A percentile compares a stretch with the other conserved stretches of the same genome.
These are phyloP conservation scores for Hygrocybe punicea DNA, from an alignment of 768 basidiomycete genomes.

Conservation along the genomic window DNA sequence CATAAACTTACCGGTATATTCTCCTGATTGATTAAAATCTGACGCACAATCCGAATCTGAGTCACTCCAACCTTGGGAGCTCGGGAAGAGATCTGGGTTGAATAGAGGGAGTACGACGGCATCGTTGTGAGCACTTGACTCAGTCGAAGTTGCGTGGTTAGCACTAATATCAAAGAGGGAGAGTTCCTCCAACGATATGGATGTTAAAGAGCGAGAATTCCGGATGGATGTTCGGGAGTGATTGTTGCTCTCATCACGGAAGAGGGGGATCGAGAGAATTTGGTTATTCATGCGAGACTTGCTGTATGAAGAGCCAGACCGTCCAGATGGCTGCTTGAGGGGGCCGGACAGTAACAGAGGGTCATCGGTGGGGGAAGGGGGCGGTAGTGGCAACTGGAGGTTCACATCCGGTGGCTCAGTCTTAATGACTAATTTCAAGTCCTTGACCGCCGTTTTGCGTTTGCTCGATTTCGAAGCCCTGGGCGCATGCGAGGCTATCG, in stretches of 20 bases:
- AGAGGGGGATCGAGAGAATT: neutral
- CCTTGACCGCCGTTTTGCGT: constrained; percentile 9
- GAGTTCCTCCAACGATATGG: no score
- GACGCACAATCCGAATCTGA: constrained; percentile 19
- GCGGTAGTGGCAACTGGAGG: constrained; percentile 55
- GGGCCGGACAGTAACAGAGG: constrained; percentile 60
- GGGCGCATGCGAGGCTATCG: constrained; percentile 40
- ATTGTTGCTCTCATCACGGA: neutral
- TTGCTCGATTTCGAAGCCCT: constrained; percentile 25
- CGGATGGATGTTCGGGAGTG: no score
- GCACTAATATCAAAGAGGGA: no score
- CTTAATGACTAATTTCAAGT: constrained; percentile 41
- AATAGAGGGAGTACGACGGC: no score
- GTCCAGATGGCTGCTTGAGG: constrained; percentile 5
- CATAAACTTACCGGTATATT: constrained; percentile 66
- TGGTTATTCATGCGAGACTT: neutral
- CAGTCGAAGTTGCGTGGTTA: no score
- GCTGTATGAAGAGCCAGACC: neutral
- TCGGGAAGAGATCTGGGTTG: no score
- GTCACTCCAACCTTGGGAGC: neutral
- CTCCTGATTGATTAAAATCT: constrained; percentile 44
- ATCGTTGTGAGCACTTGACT: no score
- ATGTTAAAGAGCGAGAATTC: no score
- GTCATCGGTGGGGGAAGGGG: constrained; percentile 73
- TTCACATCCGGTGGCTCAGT: constrained; percentile 65